Evolutionary conservation across 116 monocot species (phyloP).

Genomic region (Iris pallida): DNA sequence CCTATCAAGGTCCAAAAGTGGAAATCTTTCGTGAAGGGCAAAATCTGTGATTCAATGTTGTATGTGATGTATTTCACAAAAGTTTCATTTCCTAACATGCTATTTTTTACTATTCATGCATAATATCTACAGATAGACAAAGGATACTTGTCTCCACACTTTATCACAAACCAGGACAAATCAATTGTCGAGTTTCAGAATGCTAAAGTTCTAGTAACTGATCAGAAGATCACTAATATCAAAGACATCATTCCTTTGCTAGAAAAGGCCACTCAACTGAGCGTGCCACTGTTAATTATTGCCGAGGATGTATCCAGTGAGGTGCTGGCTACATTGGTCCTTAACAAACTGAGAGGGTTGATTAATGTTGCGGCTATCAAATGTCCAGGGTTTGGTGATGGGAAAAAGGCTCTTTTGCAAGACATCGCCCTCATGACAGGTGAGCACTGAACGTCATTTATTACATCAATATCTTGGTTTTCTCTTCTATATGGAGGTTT

Average conservation of each 20-base stretch:
- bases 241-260: slow-evolving; percentile 77
- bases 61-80: background rate
- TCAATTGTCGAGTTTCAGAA: slow-evolving; percentile 84
- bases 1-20: too few species aligned
- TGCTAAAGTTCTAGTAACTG: slow-evolving; percentile 88
- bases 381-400: slow-evolving; percentile 88
- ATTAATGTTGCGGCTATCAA: slow-evolving; percentile 88
- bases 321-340: slow-evolving; percentile 68
- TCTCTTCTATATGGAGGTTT: background rate
- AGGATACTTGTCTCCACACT: slow-evolving; percentile 88
- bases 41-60: background rate
- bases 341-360: slow-evolving; percentile 77
- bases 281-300: slow-evolving; percentile 83
- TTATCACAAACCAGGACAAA: slow-evolving; percentile 85
- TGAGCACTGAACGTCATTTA: slow-evolving; percentile 5
- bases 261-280: slow-evolving; percentile 78
- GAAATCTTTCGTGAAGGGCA: too few species aligned
- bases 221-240: slow-evolving; percentile 65
- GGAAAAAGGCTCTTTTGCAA: slow-evolving; percentile 86
- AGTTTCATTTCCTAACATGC: background rate
- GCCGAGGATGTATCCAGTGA: slow-evolving; percentile 82
- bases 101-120: background rate
- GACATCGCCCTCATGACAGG: slow-evolving; percentile 99
- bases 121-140: slow-evolving; percentile 66
- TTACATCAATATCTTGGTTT: background rate